phyloP scores from a whole-genome alignment of 208 protist species.

The Leishmania guyanensis region DNA sequence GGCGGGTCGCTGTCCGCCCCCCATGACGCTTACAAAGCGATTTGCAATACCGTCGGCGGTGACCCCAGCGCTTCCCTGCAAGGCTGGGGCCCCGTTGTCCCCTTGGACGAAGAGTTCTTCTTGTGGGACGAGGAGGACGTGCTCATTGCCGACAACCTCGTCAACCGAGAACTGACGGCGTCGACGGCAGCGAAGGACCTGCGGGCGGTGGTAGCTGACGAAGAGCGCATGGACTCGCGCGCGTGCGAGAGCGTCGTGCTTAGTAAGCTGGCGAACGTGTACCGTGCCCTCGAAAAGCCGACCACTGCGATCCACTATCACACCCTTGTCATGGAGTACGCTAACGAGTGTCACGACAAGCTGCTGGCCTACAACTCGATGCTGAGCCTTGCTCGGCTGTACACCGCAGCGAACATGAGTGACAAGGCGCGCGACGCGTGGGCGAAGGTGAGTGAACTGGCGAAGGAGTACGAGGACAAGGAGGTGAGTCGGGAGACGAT shows the following conservation, averaged over 20 bases:
- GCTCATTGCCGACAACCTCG: conserved; percentile 30
- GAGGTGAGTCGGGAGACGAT: conserved; percentile 86
- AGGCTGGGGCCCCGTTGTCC: conserved; percentile 35
- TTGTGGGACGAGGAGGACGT: conserved; percentile 41
- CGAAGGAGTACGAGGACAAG: conserved; percentile 82
- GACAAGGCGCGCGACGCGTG: conserved; percentile 67
- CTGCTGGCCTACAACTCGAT: conserved; percentile 80
- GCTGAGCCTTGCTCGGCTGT: conserved; percentile 77
- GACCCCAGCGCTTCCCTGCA: conserved; percentile 6
- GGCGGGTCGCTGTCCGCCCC: neutral
- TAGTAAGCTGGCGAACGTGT: conserved; percentile 78
- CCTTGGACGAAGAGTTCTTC: conserved; percentile 39
- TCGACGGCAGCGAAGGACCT: conserved; percentile 40
- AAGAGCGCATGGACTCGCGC: conserved; percentile 55
- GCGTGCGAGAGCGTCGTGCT: conserved; percentile 68
- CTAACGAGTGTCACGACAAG: conserved; percentile 60
- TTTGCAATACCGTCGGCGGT: neutral
- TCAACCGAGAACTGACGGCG: conserved; percentile 30
- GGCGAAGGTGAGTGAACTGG: conserved; percentile 79
- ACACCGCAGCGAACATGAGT: conserved; percentile 51
- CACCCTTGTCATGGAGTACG: conserved; percentile 73
- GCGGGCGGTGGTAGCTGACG: conserved; percentile 47
- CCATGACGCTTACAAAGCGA: neutral
- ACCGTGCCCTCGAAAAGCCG: conserved; percentile 70
- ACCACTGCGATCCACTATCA: conserved; percentile 80